Conservation (phyloP, 225 moss, liverwort and hornwort genomes). For the Polytrichum commune region DNA sequence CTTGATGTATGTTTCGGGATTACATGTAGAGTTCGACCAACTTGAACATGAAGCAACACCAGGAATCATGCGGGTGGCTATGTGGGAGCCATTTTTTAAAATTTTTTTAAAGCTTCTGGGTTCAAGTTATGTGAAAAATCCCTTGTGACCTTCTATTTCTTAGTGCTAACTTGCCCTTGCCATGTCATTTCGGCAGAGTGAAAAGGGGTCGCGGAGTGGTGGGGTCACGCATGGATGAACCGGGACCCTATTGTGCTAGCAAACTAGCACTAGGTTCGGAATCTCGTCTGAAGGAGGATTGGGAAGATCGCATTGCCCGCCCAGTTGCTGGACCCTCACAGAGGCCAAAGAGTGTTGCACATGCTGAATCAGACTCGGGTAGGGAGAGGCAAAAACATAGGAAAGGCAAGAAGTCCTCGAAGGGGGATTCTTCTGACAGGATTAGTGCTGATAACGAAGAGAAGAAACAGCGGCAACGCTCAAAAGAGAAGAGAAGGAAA, state of each 20-base stretch:
- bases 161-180: not conserved
- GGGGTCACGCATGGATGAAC: slow-evolving; percentile 98
- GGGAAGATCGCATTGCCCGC: slow-evolving; percentile 78
- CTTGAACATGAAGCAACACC: no score
- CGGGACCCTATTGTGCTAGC: slow-evolving; percentile 69
- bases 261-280: slow-evolving; percentile 20
- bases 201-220: slow-evolving; percentile 94
- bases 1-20: no score
- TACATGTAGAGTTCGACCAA: no score
- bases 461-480: slow-evolving; percentile 27
- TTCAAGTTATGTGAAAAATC: no score
- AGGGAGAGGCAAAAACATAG: slow-evolving; percentile 28
- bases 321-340: slow-evolving; percentile 57
- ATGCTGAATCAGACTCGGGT: slow-evolving; percentile 3
- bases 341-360: slow-evolving; percentile 13
- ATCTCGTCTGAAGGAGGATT: slow-evolving; percentile 66
- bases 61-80: no score
- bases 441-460: slow-evolving; percentile 21
- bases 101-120: not conserved
- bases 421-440: slow-evolving; percentile 17
- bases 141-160: no score
- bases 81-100: not conserved
- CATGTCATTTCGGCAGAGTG: slow-evolving; percentile 34
- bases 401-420: slow-evolving; percentile 15
- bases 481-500: slow-evolving; percentile 32